Evolutionary conservation across 1,284 basidiomycete genomes (phyloP), one percentile per base, ranked within the genome.

Genomic region (Ustilago curta): DNA sequence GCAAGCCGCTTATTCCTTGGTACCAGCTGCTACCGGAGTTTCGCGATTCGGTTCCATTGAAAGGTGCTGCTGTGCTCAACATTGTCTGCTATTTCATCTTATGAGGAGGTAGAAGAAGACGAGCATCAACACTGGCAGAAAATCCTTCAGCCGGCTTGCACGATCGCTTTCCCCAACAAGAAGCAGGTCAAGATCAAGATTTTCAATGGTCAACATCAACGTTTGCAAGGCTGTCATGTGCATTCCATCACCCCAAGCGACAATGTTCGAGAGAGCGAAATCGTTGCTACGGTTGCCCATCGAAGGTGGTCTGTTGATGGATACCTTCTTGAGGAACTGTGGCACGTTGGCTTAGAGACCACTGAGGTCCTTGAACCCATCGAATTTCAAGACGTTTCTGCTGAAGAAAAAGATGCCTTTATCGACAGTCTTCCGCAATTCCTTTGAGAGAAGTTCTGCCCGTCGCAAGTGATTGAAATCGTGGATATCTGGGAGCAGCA

Each of bases 401-500:
- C 14, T 6, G 49, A 8, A 2, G 8, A 12, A 32, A 51, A 27
- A 21, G 14, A 35, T 5, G 21, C 43, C 2, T 52, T 59, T 4
- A 8, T 59, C 1, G 16, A n/a, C 1, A 4, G 27, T 32, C 16
- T 27, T 59, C 21, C 48, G 42, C 2, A 2, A 19, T 0, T 50
- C 27, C 27, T 11, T 59, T 16, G 14, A 7, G 29, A 0, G 31
- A 7, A 31, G 25, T 7, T 59, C 8, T 21, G 8, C 32, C 29
- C 43, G 5, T 11, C 23, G 21, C 29, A 56, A 9, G 19, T 8
- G 18, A 48, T 56, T 18, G 35, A 49, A 37, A 4, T 42, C 2
- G 8, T 58, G 14, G 56, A 58, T 25, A 21, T 58, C 9, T 60
- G 58, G 58, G 58, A 52, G 32, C 8, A 32, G 3, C 40, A 59